Evolutionary conservation across 163 green algal genomes (phyloP), one percentile per base, ranked within the genome.

Genomic region (Smithsoniella earleae): DNA sequence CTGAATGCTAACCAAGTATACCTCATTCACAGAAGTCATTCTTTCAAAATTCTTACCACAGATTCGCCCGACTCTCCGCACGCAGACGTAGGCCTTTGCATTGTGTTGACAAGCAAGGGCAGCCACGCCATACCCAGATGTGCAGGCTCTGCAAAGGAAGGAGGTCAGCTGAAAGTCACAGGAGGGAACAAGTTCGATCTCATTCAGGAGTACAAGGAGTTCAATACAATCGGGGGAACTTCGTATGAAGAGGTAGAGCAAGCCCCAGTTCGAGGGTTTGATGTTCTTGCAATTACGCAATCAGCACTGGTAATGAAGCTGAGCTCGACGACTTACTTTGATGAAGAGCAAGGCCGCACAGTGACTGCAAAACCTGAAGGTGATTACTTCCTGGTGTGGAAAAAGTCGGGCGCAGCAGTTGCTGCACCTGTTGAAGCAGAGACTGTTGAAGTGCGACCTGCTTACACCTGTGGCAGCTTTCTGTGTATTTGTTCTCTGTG

Each of bases 341-440:
- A 69, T 34, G 58, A 69, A 36, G 58, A 69, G n/a, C 22, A n/a
- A 30, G 58, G 58, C n/a, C 20, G 25, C n/a, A 30, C 30, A 30
- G 58, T 69, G n/a, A 69, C 58, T 5, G n/a, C 27, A 33, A n/a
- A 5, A 16, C 58, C 58, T n/a, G 58, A 69, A 18, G 58, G 58
- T 18, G 58, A 69, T 16, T 69, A 69, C 58, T 69, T 69, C 58
- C 58, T 69, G 27, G 58, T 69, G 58, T 69, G 58, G 58, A 33
- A 6, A 5, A 69, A 69, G 58, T 30, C 20, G 18, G 58, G n/a
- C 25, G 58, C 58, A 13, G 58, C 58, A 1, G 16, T 31, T 30
- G 58, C 58, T 18, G 16, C 58, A 16, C 30, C 43, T 5, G 18
- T 34, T 13, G 58, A 33, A 16, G 58, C 31, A 16, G 58, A 38